A percentile compares a stretch with the other conserved stretches of the same genome.
Conservation (phyloP, 1,139 yeast genomes). For the Geotrichum europaeum region DNA sequence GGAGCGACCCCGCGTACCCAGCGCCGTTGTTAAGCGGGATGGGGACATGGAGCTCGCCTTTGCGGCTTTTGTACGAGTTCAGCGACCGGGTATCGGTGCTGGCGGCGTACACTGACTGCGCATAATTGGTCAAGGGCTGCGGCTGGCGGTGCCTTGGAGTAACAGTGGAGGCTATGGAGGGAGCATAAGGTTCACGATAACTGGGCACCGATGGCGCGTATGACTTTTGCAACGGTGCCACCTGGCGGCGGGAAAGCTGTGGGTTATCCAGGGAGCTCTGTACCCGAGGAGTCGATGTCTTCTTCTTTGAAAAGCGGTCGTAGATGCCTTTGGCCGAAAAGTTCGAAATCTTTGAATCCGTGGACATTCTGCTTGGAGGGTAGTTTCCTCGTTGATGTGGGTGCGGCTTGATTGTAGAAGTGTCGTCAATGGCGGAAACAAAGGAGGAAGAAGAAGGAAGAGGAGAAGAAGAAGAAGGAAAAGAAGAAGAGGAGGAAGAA, state of each 20-base stretch:
- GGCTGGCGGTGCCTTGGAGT: not conserved
- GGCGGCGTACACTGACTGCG: slow-evolving; percentile 3
- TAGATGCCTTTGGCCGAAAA: slow-evolving; percentile 9
- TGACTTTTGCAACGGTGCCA: not conserved
- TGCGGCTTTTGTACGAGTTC: slow-evolving; percentile 1
- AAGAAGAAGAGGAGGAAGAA: slow-evolving; percentile 1
- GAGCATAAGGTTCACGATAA: slow-evolving; percentile 1
- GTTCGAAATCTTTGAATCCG: slow-evolving; percentile 3
- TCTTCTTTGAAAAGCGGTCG: slow-evolving; percentile 4
- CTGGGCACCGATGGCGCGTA: not conserved
- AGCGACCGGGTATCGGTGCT: slow-evolving; percentile 1
- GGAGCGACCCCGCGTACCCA: slow-evolving; percentile 1
- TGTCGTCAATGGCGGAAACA: not conserved
- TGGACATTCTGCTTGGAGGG: slow-evolving; percentile 4
- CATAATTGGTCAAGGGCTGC: slow-evolving; percentile 5
- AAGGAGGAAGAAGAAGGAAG: not conserved
- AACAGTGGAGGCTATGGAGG: slow-evolving; percentile 1
- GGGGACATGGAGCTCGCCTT: slow-evolving; percentile 7
- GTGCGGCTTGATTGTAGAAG: not conserved
- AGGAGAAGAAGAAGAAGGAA: not conserved
- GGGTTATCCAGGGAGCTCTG: not conserved
- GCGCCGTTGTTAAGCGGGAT: slow-evolving; percentile 2
- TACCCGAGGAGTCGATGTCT: not conserved
- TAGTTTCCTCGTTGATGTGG: not conserved
- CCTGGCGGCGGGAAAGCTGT: not conserved